Percentiles rank a stretch among this genome's conserved stretches.
phyloP scores from a whole-genome alignment of 768 basidiomycete species.

The Mycena indigotica region DNA sequence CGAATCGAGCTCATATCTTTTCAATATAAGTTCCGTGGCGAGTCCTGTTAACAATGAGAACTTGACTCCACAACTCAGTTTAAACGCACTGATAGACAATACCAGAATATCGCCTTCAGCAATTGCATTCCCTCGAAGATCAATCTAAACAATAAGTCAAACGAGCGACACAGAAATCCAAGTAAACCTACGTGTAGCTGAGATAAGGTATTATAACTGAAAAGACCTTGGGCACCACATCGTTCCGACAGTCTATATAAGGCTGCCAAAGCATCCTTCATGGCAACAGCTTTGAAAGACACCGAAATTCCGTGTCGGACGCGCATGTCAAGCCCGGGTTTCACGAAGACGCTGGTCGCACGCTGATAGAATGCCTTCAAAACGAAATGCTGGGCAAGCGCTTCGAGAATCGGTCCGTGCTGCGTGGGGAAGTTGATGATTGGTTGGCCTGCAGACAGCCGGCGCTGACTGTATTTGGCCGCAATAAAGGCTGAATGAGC shows the following conservation, averaged over 20 bases:
- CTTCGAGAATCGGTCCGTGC: constrained; percentile 39
- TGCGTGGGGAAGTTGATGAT: constrained; percentile 46
- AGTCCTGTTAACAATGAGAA: constrained; percentile 10
- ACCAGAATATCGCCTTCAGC: constrained; percentile 30
- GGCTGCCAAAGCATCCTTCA: not conserved
- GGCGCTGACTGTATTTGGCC: constrained; percentile 34
- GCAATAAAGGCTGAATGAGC: constrained; percentile 29
- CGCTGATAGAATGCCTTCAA: constrained; percentile 33
- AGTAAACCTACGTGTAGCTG: constrained; percentile 23
- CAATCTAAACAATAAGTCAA: not conserved
- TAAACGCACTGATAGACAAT: constrained; percentile 17
- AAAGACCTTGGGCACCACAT: constrained; percentile 40
- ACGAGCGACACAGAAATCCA: not conserved
- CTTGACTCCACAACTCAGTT: not conserved
- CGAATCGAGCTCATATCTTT: constrained; percentile 8
- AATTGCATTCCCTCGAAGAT: no score
- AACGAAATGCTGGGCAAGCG: constrained; percentile 38
- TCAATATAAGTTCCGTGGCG: constrained; percentile 16
- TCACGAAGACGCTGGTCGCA: constrained; percentile 30
- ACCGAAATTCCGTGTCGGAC: constrained; percentile 29
- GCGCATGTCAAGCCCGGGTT: constrained; percentile 14
- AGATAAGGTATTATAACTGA: constrained; percentile 30
- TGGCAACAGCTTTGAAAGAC: constrained; percentile 21
- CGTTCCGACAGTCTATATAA: constrained; percentile 21
- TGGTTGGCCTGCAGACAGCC: constrained; percentile 26